Conservation (phyloP, 1,284 basidiomycete genomes). For the Golubevia pallescens region DNA sequence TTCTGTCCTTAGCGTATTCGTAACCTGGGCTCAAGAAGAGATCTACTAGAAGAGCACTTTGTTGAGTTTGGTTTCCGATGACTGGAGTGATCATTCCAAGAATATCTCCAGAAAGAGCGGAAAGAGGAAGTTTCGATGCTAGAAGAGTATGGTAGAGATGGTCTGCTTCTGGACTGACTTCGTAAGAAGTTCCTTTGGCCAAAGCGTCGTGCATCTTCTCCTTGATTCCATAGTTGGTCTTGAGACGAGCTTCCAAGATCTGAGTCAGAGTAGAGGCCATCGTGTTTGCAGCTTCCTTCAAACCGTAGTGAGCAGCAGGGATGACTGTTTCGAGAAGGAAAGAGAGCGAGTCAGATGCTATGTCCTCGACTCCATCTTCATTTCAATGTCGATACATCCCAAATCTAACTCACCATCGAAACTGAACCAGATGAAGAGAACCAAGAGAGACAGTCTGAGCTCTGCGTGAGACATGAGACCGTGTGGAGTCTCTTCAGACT, state of each 20-base stretch:
- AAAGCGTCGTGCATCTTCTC: conserved; percentile 18
- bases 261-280: conserved; percentile 5
- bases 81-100: conserved; percentile 19
- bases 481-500: conserved; percentile 69
- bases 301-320: conserved; percentile 66
- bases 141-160: conserved; percentile 14
- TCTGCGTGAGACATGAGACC: conserved; percentile 69
- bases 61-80: conserved; percentile 23
- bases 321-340: conserved; percentile 74
- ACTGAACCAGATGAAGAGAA: conserved; percentile 21
- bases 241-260: conserved; percentile 17
- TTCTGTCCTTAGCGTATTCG: conserved; percentile 14
- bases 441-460: conserved; percentile 11
- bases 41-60: conserved; percentile 19
- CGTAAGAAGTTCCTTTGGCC: conserved; percentile 22
- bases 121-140: conserved; percentile 6
- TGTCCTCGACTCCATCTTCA: too few relatives aligned
- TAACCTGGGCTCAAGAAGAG: conserved; percentile 16
- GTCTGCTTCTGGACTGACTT: conserved; percentile 13
- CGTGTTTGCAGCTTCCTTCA: conserved; percentile 13
- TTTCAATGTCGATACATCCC: too few relatives aligned
- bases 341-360: conserved; percentile 70
- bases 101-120: conserved; percentile 10
- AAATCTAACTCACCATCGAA: conserved; percentile 10
- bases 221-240: conserved; percentile 11